Percentiles rank a stretch among this genome's conserved stretches.
Conservation (phyloP, 1,139 yeast species). For the Hemisphaericaspora xylofermentans region DNA sequence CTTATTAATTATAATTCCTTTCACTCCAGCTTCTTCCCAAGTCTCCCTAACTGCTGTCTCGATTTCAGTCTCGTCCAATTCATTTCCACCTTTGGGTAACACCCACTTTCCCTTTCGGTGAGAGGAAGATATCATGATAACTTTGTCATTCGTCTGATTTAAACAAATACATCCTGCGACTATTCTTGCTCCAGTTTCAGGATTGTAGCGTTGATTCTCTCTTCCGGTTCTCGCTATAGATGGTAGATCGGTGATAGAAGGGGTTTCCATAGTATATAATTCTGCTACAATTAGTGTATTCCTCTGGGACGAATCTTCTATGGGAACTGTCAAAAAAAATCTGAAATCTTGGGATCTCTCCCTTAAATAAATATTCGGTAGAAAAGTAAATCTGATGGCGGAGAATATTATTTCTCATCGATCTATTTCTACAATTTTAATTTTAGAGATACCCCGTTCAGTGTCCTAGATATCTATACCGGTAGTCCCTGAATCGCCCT, state of each 20-base stretch:
- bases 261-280: background rate
- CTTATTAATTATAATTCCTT: slow-evolving; percentile 54
- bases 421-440: no score
- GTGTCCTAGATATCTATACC: no score
- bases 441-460: no score
- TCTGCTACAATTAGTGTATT: no score
- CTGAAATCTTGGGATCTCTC: no score
- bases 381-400: no score
- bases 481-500: no score
- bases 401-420: no score
- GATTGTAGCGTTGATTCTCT: slow-evolving; percentile 41
- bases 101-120: slow-evolving; percentile 74
- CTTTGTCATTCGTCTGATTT: slow-evolving; percentile 53
- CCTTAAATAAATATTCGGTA: no score
- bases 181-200: slow-evolving; percentile 70
- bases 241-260: slow-evolving; percentile 7
- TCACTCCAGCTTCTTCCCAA: slow-evolving; percentile 97
- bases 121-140: slow-evolving; percentile 75
- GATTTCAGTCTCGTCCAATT: slow-evolving; percentile 68
- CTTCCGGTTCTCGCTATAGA: slow-evolving; percentile 34
- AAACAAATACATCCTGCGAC: slow-evolving; percentile 90
- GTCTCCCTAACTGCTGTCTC: slow-evolving; percentile 80
- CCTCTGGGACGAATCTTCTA: background rate
- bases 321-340: background rate
- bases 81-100: slow-evolving; percentile 95